Base-by-base conservation (phyloP, 2,329 filamentous ascomycete species). In the Fusarium caatingaense region DNA sequence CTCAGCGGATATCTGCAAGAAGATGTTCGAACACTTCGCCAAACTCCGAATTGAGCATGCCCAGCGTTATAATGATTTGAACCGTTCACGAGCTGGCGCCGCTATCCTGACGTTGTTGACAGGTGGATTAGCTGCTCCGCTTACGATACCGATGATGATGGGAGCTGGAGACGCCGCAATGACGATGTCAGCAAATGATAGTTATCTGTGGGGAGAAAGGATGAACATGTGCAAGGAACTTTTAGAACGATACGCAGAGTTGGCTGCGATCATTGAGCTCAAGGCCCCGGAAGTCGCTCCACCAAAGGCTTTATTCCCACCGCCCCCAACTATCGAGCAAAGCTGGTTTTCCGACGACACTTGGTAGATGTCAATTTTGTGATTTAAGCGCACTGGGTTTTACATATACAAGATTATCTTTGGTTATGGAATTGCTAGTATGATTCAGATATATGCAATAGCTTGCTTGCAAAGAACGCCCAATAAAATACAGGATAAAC, bases 101-200 rank as follows among this genome's bases (percentile, higher is more conserved):
- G 63, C 61, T 1, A 37, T 66, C 6, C 11, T 66, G 5, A 66
- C 63, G 2, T 10, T 66, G 0, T 27, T 66, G 25, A 66, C 64
- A 0, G 62, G 62, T 0, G 60, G 60, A 13, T 15, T 63, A 16
- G 60, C 60, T 20, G 60, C 60, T 27, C 60, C 60, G 3, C 15
- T 63, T 15, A 63, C 60, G 15, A 63, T 63, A 28, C 60, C 60
- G 3, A 63, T 63, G 55, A 63, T 63, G 55, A 63, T 63, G 60
- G 60, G 60, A 28, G 60, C 34, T 18, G 47, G 47, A 11, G 60
- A 58, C 8, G 47, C 46, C 8, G 55, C 49, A 11, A 60, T 45
- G 53, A 49, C 58, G 1, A 60, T 62, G 54, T 59, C 59, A 18
- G 25, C 40, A 15, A 48, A 21, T 2, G 60, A 63, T n/a, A 47